Evolutionary conservation across 768 basidiomycete species (phyloP).

Genomic region (Lentinula aciculospora): DNA sequence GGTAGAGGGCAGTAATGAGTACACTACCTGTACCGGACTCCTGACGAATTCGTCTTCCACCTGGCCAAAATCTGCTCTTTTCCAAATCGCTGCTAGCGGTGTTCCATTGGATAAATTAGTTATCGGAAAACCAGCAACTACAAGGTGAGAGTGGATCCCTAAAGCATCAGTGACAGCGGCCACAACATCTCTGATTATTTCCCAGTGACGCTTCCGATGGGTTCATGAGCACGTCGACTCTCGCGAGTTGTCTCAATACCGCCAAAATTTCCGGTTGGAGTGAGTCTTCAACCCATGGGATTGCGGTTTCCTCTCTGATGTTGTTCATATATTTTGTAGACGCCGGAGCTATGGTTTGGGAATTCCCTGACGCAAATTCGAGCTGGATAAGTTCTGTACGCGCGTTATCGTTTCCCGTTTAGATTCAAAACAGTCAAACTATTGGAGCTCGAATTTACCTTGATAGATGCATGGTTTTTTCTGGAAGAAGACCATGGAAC

Average conservation of each 20-base stretch:
- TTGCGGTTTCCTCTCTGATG: background rate
- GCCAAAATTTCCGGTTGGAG: conserved; percentile 66
- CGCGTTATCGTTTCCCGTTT: conserved; percentile 27
- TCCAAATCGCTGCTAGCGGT: conserved; percentile 55
- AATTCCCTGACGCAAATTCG: conserved; percentile 35
- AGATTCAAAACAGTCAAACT: too few relatives aligned
- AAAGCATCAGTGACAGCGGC: too few relatives aligned
- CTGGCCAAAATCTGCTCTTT: conserved; percentile 59
- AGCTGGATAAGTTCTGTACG: conserved; percentile 36
- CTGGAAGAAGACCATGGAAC: too few relatives aligned
- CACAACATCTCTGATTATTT: too few relatives aligned
- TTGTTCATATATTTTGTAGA: conserved; percentile 11
- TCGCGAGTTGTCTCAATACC: conserved; percentile 54
- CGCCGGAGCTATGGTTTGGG: conserved; percentile 26
- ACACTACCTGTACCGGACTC: conserved; percentile 57
- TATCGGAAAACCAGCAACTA: conserved; percentile 65
- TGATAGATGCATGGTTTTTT: too few relatives aligned
- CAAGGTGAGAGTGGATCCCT: conserved; percentile 9
- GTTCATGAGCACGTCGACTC: conserved; percentile 51
- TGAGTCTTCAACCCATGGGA: conserved; percentile 29
- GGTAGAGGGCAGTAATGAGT: conserved; percentile 56
- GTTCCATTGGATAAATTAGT: conserved; percentile 60
- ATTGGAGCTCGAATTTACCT: too few relatives aligned
- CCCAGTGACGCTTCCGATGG: conserved; percentile 48
- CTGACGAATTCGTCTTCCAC: conserved; percentile 49